A percentile compares a stretch with the other conserved stretches of the same genome.
These are phyloP conservation scores for Plasmodium cynomolgi DNA, from an alignment of 169 alveolate species.

Conservation along the genomic window DNA sequence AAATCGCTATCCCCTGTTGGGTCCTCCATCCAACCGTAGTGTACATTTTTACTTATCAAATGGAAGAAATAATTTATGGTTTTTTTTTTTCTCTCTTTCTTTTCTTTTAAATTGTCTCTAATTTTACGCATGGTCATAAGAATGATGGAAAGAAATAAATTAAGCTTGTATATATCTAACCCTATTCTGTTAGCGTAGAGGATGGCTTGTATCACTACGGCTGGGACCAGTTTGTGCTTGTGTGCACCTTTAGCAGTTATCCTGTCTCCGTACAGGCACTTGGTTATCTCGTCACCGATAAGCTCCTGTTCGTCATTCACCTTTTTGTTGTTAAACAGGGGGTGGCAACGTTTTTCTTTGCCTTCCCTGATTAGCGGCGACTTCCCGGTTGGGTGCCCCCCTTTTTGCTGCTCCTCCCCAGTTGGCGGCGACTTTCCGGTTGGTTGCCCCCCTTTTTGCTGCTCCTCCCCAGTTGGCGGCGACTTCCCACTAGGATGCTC, in stretches of 20 bases:
- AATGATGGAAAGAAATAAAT: slow-evolving; percentile 54
- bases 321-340: slow-evolving; percentile 16
- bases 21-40: not conserved
- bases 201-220: slow-evolving; percentile 45
- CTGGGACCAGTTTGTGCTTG: slow-evolving; percentile 11
- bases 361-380: not conserved
- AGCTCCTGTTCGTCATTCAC: slow-evolving; percentile 23
- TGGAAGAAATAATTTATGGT: slow-evolving; percentile 29
- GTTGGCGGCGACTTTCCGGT: not conserved
- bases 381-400: not conserved
- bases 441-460: not conserved
- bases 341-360: not conserved
- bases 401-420: not conserved
- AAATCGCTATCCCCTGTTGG: not conserved
- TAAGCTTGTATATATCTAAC: slow-evolving; percentile 39
- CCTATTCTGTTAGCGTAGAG: slow-evolving; percentile 35
- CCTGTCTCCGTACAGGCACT: not conserved
- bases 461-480: not conserved
- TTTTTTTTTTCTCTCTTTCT: slow-evolving; percentile 27
- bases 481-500: not conserved
- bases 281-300: slow-evolving; percentile 25
- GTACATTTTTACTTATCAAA: slow-evolving; percentile 30
- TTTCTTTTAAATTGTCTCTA: slow-evolving; percentile 39
- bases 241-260: not conserved
- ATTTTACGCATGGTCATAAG: slow-evolving; percentile 34